Evolutionary conservation across 208 protist genomes (phyloP).

Genomic region (Leishmania mexicana): DNA sequence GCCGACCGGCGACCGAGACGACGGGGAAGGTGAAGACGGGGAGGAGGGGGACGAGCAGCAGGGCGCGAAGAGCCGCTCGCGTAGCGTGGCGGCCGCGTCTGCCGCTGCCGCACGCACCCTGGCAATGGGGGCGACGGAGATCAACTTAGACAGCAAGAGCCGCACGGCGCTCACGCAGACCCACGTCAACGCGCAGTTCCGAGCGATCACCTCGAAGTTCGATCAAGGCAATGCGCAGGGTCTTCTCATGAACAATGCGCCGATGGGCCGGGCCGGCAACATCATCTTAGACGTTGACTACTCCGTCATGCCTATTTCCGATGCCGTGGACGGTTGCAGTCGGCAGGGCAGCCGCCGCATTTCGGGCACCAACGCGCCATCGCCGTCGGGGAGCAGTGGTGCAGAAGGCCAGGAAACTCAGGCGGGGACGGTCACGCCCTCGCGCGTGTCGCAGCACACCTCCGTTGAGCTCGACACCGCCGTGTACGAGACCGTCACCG

Average conservation of each 20-base stretch:
- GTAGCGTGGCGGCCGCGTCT: conserved; percentile 24
- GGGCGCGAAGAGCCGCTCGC: conserved; percentile 25
- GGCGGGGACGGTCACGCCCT: background rate
- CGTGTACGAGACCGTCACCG: conserved; percentile 27
- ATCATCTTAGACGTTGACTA: conserved; percentile 90
- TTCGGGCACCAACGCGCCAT: background rate
- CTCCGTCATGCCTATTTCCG: conserved; percentile 36
- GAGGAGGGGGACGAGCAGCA: conserved; percentile 18
- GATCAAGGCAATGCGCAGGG: conserved; percentile 91
- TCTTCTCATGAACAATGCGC: conserved; percentile 85
- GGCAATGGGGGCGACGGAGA: conserved; percentile 77
- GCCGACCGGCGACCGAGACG: conserved; percentile 34
- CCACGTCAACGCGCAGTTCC: conserved; percentile 86
- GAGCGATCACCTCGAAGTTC: conserved; percentile 90
- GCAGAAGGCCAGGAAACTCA: background rate
- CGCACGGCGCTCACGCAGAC: conserved; percentile 72
- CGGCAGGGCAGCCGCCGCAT: conserved; percentile 1
- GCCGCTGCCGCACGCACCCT: conserved; percentile 57
- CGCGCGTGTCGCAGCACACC: conserved; percentile 29
- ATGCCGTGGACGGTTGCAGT: conserved; percentile 12
- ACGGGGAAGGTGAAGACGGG: conserved; percentile 24
- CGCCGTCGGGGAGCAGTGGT: background rate
- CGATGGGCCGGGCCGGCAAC: conserved; percentile 78
- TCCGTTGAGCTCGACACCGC: conserved; percentile 27
- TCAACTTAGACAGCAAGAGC: conserved; percentile 83